A percentile compares a stretch with the other conserved stretches of the same genome.
Conservation (phyloP, 495 filamentous ascomycete genomes). For the Aspergillus saccharolyticus region DNA sequence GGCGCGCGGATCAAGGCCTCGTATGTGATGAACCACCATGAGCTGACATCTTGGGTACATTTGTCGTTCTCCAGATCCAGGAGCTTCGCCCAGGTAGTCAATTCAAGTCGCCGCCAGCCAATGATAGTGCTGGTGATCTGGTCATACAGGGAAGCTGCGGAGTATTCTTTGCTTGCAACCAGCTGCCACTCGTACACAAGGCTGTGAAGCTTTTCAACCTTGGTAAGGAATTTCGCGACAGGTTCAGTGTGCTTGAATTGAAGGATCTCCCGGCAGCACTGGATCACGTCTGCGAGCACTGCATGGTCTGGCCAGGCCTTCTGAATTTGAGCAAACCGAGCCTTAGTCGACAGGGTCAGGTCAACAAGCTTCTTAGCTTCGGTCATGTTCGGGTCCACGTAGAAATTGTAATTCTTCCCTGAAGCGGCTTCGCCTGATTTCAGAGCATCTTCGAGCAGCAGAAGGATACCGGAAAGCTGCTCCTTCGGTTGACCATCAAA, state of each 20-base stretch:
- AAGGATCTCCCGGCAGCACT: constrained; percentile 66
- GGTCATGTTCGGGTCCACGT: constrained; percentile 67
- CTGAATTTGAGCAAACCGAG: constrained; percentile 66
- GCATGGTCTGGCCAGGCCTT: constrained; percentile 67
- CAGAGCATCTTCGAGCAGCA: constrained; percentile 59
- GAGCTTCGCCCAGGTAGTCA: constrained; percentile 87
- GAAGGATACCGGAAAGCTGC: constrained; percentile 59
- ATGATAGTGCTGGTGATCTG: constrained; percentile 71
- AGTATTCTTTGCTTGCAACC: constrained; percentile 76
- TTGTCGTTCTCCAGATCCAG: constrained; percentile 78
- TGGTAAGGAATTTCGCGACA: constrained; percentile 74
- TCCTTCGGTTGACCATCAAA: constrained; percentile 39
- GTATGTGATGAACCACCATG: constrained; percentile 97
- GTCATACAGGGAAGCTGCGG: constrained; percentile 62
- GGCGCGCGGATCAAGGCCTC: constrained; percentile 77
- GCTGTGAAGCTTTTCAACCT: constrained; percentile 76
- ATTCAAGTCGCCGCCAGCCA: constrained; percentile 81
- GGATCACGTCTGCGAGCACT: constrained; percentile 69
- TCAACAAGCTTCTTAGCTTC: constrained; percentile 67
- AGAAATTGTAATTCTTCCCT: constrained; percentile 72
- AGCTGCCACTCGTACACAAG: constrained; percentile 89
- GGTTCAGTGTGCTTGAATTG: constrained; percentile 76
- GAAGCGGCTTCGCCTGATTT: constrained; percentile 25
- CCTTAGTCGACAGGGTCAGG: constrained; percentile 59
- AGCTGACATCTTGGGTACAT: constrained; percentile 66